Evolutionary conservation across 345 rosid genomes (phyloP).

Genomic region (Ricinus communis): DNA sequence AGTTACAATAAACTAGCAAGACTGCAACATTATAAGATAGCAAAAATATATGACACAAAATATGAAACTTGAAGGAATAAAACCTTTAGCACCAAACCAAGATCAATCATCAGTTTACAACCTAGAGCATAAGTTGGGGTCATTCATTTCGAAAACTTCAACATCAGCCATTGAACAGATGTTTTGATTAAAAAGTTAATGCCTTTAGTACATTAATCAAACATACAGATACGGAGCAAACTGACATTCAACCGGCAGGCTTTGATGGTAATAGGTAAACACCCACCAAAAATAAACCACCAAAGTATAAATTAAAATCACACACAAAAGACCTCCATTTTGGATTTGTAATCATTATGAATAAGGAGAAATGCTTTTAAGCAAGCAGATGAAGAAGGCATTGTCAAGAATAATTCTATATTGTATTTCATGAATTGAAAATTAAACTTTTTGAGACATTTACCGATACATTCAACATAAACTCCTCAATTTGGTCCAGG

Average conservation of each 20-base stretch:
- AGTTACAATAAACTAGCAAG: background rate
- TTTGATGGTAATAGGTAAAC: background rate
- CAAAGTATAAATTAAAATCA: too few relatives aligned
- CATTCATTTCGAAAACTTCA: background rate
- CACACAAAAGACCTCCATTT: too few relatives aligned
- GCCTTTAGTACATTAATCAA: background rate
- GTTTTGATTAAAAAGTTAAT: background rate
- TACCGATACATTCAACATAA: too few relatives aligned
- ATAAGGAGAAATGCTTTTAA: too few relatives aligned
- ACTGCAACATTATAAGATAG: background rate
- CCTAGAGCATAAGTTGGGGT: background rate
- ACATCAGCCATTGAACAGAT: background rate
- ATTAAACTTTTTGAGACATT: too few relatives aligned
- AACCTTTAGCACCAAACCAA: background rate
- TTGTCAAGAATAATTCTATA: too few relatives aligned
- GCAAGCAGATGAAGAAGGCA: too few relatives aligned
- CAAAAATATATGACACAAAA: background rate
- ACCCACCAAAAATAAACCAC: too few relatives aligned
- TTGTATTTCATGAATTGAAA: too few relatives aligned
- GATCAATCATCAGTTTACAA: background rate
- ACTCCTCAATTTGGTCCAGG: too few relatives aligned
- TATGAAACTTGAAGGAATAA: background rate
- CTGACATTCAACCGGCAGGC: background rate
- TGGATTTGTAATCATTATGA: too few relatives aligned
- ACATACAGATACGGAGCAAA: background rate